Percentiles rank a stretch among this genome's conserved stretches.
Conservation (phyloP, 129 eudicot genomes). For the Flaveria sonorensis region DNA sequence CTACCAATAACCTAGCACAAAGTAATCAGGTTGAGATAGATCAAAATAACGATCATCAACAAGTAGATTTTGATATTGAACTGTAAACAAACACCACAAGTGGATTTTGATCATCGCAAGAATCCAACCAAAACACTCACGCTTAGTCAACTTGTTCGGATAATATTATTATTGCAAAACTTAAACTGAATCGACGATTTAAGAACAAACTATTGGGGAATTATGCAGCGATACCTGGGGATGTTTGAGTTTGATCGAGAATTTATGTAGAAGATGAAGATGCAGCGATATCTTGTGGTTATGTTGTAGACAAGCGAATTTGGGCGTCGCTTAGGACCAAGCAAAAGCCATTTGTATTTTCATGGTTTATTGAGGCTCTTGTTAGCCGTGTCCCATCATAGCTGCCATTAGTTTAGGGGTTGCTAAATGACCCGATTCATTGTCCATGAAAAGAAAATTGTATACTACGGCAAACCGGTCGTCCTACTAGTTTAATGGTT, state of each 20-base stretch:
- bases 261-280: not conserved
- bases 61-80: not conserved
- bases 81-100: not conserved
- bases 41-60: not conserved
- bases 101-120: not conserved
- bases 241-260: slow-evolving; percentile 3
- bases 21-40: not conserved
- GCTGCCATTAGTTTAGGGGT: too few relatives aligned
- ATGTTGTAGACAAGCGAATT: not conserved
- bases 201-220: slow-evolving; percentile 10
- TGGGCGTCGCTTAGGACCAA: slow-evolving; percentile 25
- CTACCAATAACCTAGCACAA: not conserved
- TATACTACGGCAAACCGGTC: too few relatives aligned
- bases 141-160: too few relatives aligned
- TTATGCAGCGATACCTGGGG: slow-evolving; percentile 25
- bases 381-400: too few relatives aligned
- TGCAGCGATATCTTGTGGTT: not conserved
- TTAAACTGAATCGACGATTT: not conserved
- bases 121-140: slow-evolving; percentile 17
- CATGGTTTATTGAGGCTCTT: not conserved
- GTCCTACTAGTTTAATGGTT: too few relatives aligned
- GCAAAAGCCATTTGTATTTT: slow-evolving; percentile 18
- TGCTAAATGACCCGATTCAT: too few relatives aligned
- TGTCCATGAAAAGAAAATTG: too few relatives aligned
- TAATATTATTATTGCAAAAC: too few relatives aligned